Base-by-base conservation (phyloP, 768 basidiomycete genomes). In the Podaxis sp. region DNA sequence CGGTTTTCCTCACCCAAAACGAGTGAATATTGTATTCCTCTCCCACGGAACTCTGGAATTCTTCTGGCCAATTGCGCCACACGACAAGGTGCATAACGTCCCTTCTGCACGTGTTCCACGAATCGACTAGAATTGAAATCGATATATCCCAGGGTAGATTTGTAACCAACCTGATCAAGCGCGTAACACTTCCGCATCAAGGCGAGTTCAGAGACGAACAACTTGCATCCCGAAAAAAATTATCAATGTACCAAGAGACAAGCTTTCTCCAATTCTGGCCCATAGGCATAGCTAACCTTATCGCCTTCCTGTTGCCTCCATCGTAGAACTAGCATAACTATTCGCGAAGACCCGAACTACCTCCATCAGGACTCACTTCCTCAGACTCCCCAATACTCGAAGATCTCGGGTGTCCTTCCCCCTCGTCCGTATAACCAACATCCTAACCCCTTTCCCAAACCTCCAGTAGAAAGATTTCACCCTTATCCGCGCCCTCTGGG, bases 1-100 rank as follows among this genome's bases (percentile, higher is more conserved):
- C n/a, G 76, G 73, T 57, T 61, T 79, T 7, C 76, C 79, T 0
- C 72, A 71, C 47, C 79, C 79, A 0, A 79, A 77, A 65, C 62
- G 57, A 28, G 68, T 63, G 1, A 77, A 76, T 44, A 70, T 74
- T 23, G 57, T 51, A 10, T 66, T 79, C 35, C 63, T 74, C 13
- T 72, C 68, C 10, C 66, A 70, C 38, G 76, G 75, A 10, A 66
- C 68, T 21, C 66, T 76, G 11, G 67, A 72, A 57, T 69, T 69
- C 36, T 63, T 62, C 5, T 74, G 73, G 73, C 61, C 65, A 7
- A 58, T 62, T 7, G 63, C 64, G 1, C 57, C 37, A 38, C 55
- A 58, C 25, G 42, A 68, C 44, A 63, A 63, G 25, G 72, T 74
- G 51, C 25, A 69, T 64, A 5, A 9, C n/a, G 10, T 2, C 47